phyloP scores from a whole-genome alignment of 2,329 filamentous ascomycete genomes.

The Hypoxylon sp. region DNA sequence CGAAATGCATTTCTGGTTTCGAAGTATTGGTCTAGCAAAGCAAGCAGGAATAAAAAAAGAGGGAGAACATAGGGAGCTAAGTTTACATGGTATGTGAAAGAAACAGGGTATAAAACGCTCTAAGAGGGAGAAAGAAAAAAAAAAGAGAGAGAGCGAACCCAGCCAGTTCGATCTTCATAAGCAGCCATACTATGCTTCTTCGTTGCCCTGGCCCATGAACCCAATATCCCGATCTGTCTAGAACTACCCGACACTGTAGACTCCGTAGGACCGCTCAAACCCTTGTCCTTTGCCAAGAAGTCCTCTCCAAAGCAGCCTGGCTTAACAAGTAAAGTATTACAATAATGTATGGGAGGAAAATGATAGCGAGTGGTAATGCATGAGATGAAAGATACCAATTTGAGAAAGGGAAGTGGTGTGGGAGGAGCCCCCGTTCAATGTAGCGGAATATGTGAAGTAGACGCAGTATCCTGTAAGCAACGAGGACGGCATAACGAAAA shows the following conservation, averaged over 20 bases:
- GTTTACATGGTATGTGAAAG: constrained; percentile 31
- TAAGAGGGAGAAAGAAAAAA: constrained; percentile 13
- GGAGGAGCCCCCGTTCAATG: background rate
- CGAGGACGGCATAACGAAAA: constrained; percentile 1
- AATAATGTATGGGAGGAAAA: constrained; percentile 5
- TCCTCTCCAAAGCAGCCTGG: background rate
- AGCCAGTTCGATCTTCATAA: constrained; percentile 12
- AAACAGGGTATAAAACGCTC: constrained; percentile 42
- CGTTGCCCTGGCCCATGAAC: constrained; percentile 6
- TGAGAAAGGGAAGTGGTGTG: background rate
- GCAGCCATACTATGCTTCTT: constrained; percentile 8
- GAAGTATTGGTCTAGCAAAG: constrained; percentile 36
- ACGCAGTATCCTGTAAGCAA: background rate
- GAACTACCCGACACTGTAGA: background rate
- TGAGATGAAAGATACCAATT: background rate
- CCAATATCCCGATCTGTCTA: background rate
- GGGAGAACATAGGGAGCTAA: constrained; percentile 20
- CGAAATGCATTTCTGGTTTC: constrained; percentile 31
- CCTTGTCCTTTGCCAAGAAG: background rate
- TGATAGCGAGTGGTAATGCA: constrained; percentile 4
- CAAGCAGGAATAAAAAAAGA: constrained; percentile 16
- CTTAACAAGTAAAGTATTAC: constrained; percentile 5
- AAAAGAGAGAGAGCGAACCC: constrained; percentile 20
- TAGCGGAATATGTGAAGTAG: background rate
- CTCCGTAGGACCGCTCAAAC: constrained; percentile 4